Base-by-base conservation (phyloP, 495 filamentous ascomycete species). In the Talaromyces thailandensis region DNA sequence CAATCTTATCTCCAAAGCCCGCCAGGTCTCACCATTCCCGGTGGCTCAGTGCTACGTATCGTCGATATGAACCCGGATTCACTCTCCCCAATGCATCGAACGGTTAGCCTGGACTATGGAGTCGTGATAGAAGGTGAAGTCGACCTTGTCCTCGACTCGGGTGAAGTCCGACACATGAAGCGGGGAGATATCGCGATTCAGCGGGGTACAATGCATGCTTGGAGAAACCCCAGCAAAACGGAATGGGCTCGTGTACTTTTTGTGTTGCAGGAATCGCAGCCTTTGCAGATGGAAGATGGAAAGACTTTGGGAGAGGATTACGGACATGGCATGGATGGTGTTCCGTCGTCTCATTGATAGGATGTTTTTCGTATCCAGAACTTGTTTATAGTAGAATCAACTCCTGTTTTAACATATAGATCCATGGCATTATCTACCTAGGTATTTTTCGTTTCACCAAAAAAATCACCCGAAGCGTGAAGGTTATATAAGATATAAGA, bases 41-140 rank as follows among this genome's bases (percentile, higher is more conserved):
- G 73, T 18, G 85, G 84, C 48, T 76, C 77, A 2, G 66, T 75
- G 0, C 78, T 75, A 58, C 78, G 74, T 59, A 88, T 63, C 78
- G 89, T 66, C 67, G 90, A 72, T 85, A 91, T 79, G 76, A 87
- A 58, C 70, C 91, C 75, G 79, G 85, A 58, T 79, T 80, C 67
- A 82, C 85, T 69, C 77, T 86, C 45, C 81, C 37, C 76, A 1
- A 72, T 93, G 82, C 90, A 93, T 63, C 79, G 88, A 0, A 92
- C 90, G 3, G 79, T 85, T 67, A 85, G 81, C 16, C 71, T 94
- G 4, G 90, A 93, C 64, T 92, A 89, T 58, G 89, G 88, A 3
- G 79, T 92, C 61, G 82, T 94, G 26, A 62, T 94, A n/a, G 88
- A 92, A 68, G 90, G 90, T 0, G 69, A 82, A 66, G 45, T 93